Percentiles rank a stretch among this genome's conserved stretches.
These are phyloP conservation scores for Epichloe festucae DNA, from an alignment of 2,329 filamentous ascomycete genomes.

Conservation along the genomic window DNA sequence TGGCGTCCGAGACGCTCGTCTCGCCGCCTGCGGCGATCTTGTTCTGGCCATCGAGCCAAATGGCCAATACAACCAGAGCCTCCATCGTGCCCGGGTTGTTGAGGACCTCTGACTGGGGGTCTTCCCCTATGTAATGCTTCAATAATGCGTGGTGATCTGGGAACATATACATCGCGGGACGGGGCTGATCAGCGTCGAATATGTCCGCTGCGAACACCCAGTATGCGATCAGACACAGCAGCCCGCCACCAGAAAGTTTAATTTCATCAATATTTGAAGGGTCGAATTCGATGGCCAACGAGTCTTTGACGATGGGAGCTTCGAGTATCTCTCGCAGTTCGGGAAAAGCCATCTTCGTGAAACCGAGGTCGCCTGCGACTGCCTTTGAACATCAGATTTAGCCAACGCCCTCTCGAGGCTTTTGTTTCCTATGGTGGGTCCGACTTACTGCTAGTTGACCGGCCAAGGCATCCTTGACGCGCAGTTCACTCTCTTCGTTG, in stretches of 20 bases:
- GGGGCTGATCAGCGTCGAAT: constrained; percentile 42
- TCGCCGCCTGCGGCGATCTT: constrained; percentile 21
- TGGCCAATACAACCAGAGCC: constrained; percentile 43
- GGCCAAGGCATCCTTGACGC: constrained; percentile 51
- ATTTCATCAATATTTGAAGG: constrained; percentile 36
- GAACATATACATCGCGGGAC: constrained; percentile 43
- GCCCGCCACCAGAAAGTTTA: constrained; percentile 44
- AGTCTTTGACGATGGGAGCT: constrained; percentile 28
- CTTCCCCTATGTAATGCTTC: constrained; percentile 38
- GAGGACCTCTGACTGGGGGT: constrained; percentile 34
- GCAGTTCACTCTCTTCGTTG: constrained; percentile 46
- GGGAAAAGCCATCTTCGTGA: constrained; percentile 31
- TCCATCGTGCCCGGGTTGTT: constrained; percentile 43
- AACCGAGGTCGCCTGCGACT: constrained; percentile 48
- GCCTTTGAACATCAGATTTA: constrained; percentile 28
- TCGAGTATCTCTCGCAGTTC: constrained; percentile 34
- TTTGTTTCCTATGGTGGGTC: not conserved
- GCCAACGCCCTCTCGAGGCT: not conserved
- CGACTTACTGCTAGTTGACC: constrained; percentile 53
- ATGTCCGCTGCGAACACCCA: constrained; percentile 49
- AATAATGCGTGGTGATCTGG: constrained; percentile 45
- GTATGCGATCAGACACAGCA: constrained; percentile 46
- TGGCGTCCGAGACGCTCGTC: constrained; percentile 11
- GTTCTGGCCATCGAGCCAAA: constrained; percentile 43
- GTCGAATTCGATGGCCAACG: constrained; percentile 33